Base-by-base conservation (phyloP, 2,329 filamentous ascomycete genomes). In the Emergomyces pasteurianus region DNA sequence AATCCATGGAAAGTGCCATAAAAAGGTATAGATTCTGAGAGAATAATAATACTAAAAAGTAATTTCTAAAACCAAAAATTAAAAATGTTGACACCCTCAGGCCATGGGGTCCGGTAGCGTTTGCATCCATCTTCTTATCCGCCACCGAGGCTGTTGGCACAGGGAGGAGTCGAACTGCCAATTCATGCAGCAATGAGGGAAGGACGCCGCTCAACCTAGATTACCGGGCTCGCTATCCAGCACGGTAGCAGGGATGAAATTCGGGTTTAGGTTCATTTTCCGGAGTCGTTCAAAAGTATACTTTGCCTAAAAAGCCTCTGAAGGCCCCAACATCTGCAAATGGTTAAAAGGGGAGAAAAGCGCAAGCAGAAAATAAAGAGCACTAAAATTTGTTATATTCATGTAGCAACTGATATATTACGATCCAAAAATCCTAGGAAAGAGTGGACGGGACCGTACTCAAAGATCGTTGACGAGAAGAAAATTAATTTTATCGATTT, bases 391-490 rank as follows among this genome's bases (percentile, higher is more conserved):
- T 34, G 36, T 46, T 18, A 52, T 18, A 60, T n/a, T 9, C 26
- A 23, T 77, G 73, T 77, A 64, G 67, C 74, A 71, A 77, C 71
- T 65, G 72, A 77, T 77, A 75, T 76, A 77, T 77, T 77, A 77
- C 75, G 72, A 71, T 70, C 63, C 53, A 66, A 62, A 69, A 71
- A 68, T 73, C 71, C 70, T 72, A 64, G 67, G 61, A 64, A 52
- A 26, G 36, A 21, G 58, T 69, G 65, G 71, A 74, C 70, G 72
- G 66, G 71, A 75, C 69, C 78, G 78, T 79, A 80, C 78, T 80
- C 78, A 80, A 80, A 79, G 64, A 78, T 74, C 75, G 70, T 77
- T 74, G 74, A 68, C 58, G 61, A 49, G 68, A 65, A 63, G 61
- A 59, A 61, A 49, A 28, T 16, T 16, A 12, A 49, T 49, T 16